A percentile compares a stretch with the other conserved stretches of the same genome.
phyloP scores from a whole-genome alignment of 345 rosid species.

The Aurinia saxatilis region DNA sequence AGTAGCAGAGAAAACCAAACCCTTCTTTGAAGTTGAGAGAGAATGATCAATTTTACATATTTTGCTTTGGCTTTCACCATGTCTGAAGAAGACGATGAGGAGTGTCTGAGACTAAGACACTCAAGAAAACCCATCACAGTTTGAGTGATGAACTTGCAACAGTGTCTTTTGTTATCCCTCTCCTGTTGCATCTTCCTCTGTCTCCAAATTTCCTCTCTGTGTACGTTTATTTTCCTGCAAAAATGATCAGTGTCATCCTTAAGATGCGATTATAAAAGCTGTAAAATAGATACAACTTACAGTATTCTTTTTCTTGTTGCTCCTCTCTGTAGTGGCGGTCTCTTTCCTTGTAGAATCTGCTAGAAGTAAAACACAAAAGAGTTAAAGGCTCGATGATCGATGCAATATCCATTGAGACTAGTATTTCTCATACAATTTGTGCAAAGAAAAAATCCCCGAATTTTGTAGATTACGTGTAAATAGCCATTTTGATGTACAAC shows the following conservation, averaged over 20 bases:
- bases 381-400: neutral
- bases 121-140: constrained; percentile 2
- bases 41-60: neutral
- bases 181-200: constrained; percentile 11
- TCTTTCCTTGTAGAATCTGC: constrained; percentile 11
- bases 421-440: no score
- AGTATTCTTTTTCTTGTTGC: neutral
- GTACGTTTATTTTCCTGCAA: neutral
- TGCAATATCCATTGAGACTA: no score
- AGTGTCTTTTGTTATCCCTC: neutral
- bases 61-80: constrained; percentile 9
- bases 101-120: constrained; percentile 10
- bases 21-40: neutral
- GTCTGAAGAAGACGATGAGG: constrained; percentile 17
- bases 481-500: no score
- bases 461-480: no score
- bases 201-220: neutral
- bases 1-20: neutral
- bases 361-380: neutral
- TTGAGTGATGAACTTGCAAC: constrained; percentile 6
- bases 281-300: neutral
- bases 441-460: no score
- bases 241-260: neutral
- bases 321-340: neutral
- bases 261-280: neutral